phyloP scores from a whole-genome alignment of 108 stramenopile genomes.

The Stephanodiscus triporus region DNA sequence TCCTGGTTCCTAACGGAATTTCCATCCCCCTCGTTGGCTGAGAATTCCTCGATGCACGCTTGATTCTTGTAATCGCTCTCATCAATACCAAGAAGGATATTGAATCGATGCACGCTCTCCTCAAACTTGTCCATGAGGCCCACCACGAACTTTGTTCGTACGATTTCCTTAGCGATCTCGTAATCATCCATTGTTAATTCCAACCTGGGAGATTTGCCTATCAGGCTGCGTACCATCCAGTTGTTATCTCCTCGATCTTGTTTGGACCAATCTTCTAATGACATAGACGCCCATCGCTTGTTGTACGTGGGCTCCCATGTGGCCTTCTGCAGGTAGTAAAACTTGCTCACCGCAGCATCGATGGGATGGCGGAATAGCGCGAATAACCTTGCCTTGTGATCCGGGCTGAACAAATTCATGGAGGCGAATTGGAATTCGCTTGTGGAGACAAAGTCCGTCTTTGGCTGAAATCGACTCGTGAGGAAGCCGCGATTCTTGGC shows the following conservation, averaged over 20 bases:
- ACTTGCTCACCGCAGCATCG: slow-evolving; percentile 49
- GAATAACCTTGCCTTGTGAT: slow-evolving; percentile 43
- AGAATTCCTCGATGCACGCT: slow-evolving; percentile 24
- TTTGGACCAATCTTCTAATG: slow-evolving; percentile 38
- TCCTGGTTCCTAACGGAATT: slow-evolving; percentile 3
- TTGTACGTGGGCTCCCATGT: slow-evolving; percentile 53
- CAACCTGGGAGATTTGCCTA: slow-evolving; percentile 22
- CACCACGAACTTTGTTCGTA: slow-evolving; percentile 45
- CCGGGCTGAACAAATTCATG: slow-evolving; percentile 32
- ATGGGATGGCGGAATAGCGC: slow-evolving; percentile 54
- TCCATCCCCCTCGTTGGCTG: slow-evolving; percentile 8
- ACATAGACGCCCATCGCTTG: slow-evolving; percentile 29
- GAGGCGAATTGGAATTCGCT: slow-evolving; percentile 44
- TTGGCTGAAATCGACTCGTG: slow-evolving; percentile 9
- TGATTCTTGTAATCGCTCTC: slow-evolving; percentile 25
- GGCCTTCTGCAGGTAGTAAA: slow-evolving; percentile 35
- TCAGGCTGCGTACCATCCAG: slow-evolving; percentile 48
- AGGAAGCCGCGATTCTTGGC: slow-evolving; percentile 44
- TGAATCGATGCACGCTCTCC: slow-evolving; percentile 53
- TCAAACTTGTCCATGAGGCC: slow-evolving; percentile 38
- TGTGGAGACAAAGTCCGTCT: slow-evolving; percentile 42
- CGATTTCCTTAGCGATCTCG: slow-evolving; percentile 47
- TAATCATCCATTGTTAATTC: slow-evolving; percentile 37
- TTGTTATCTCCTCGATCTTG: slow-evolving; percentile 44
- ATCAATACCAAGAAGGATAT: slow-evolving; percentile 38